Percentiles rank a stretch among this genome's conserved stretches.
Evolutionary conservation across 75 land plant genomes (phyloP).

Genomic region (Sequoia sempervirens): DNA sequence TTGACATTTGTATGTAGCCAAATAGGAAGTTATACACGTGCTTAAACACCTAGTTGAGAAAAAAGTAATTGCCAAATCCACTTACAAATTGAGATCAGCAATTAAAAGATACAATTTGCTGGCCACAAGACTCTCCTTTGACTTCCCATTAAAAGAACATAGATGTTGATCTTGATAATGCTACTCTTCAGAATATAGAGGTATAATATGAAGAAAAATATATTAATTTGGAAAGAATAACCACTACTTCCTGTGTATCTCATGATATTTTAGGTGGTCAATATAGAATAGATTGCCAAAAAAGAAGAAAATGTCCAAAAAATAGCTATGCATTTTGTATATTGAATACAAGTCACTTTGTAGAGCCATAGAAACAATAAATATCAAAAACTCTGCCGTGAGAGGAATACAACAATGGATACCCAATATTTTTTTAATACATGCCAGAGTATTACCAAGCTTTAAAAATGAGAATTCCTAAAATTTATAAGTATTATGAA

Average conservation of each 20-base stretch:
- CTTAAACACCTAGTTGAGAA: no score
- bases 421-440: background rate
- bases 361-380: background rate
- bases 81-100: background rate
- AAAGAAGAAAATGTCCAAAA: background rate
- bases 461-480: no score
- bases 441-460: background rate
- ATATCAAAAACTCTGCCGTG: background rate
- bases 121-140: background rate
- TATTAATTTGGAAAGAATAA: background rate
- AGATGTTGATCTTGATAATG: background rate
- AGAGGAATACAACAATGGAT: background rate
- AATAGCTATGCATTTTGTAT: background rate
- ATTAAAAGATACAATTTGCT: no score
- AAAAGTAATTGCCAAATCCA: background rate
- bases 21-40: no score
- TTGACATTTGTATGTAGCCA: no score
- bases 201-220: no score
- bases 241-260: background rate
- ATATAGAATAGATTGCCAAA: background rate
- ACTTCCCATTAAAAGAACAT: background rate
- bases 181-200: background rate
- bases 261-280: background rate
- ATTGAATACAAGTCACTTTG: background rate
- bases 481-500: no score